Evolutionary conservation across 2,329 filamentous ascomycete species (phyloP).

Genomic region (Apiospora phragmitis): DNA sequence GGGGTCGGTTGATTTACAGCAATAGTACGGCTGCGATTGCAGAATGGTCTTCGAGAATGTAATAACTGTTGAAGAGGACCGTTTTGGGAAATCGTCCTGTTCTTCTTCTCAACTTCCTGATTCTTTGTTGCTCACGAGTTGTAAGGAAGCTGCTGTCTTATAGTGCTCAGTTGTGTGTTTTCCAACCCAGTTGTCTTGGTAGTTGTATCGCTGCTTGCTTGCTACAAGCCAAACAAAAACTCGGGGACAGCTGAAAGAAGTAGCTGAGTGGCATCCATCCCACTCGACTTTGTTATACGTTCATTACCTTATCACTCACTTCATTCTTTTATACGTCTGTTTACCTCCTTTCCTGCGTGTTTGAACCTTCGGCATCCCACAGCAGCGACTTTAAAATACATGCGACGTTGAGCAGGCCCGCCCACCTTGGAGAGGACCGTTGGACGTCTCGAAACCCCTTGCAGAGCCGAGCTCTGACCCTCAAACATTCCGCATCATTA

Average conservation of each 20-base stretch:
- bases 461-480: conserved; percentile 6
- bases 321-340: background rate
- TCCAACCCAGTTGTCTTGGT: background rate
- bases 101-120: background rate
- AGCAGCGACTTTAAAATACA: background rate
- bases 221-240: background rate
- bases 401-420: conserved; percentile 2
- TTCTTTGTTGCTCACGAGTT: background rate
- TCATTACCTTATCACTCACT: background rate
- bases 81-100: background rate
- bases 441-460: conserved; percentile 2
- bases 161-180: background rate
- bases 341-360: background rate
- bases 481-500: conserved; percentile 9
- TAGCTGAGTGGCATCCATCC: background rate
- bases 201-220: conserved; percentile 1
- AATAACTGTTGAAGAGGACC: background rate
- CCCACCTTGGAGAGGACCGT: conserved; percentile 1
- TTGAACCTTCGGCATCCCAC: background rate
- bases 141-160: background rate
- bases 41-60: background rate
- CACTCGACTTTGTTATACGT: background rate
- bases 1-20: background rate
- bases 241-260: background rate
- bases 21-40: background rate